Conservation (phyloP, 2,329 filamentous ascomycete genomes). For the Cordyceps tenuipes region DNA sequence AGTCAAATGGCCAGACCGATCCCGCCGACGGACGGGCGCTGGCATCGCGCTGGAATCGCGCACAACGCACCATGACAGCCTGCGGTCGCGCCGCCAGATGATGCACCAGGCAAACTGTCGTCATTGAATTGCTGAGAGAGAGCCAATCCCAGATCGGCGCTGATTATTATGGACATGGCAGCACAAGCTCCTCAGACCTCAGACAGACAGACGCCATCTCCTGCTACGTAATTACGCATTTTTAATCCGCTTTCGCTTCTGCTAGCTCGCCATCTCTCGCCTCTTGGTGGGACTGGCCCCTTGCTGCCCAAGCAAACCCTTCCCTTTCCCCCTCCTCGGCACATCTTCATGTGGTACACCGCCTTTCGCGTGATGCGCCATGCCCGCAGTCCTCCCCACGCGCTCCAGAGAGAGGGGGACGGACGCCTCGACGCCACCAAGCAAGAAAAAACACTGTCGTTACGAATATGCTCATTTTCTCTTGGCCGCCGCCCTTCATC, state of each 20-base stretch:
- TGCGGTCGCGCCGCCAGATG: constrained; percentile 4
- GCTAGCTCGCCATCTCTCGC: constrained; percentile 4
- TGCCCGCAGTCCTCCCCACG: constrained; percentile 2
- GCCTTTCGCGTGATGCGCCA: constrained; percentile 2
- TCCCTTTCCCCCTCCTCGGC: constrained; percentile 9
- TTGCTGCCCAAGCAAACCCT: constrained; percentile 5
- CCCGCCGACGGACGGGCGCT: neutral
- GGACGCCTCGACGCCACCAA: constrained; percentile 5
- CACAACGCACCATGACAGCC: neutral
- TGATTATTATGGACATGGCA: neutral
- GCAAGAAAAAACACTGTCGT: neutral
- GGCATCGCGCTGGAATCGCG: neutral
- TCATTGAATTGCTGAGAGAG: neutral
- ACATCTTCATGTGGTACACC: constrained; percentile 10
- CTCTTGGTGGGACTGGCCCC: constrained; percentile 7
- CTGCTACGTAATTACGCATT: constrained; percentile 9
- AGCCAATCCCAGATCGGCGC: constrained; percentile 5
- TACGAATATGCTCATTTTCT: neutral
- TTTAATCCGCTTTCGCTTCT: constrained; percentile 5
- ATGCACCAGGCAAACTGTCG: neutral
- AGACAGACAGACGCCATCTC: neutral
- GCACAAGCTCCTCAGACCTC: neutral
- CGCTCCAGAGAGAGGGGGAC: neutral
- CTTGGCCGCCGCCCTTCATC: neutral
- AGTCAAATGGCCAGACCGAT: neutral